Percentiles rank a stretch among this genome's conserved stretches.
Conservation (phyloP, 2,329 filamentous ascomycete genomes). For the Daldinia eschscholtzii region DNA sequence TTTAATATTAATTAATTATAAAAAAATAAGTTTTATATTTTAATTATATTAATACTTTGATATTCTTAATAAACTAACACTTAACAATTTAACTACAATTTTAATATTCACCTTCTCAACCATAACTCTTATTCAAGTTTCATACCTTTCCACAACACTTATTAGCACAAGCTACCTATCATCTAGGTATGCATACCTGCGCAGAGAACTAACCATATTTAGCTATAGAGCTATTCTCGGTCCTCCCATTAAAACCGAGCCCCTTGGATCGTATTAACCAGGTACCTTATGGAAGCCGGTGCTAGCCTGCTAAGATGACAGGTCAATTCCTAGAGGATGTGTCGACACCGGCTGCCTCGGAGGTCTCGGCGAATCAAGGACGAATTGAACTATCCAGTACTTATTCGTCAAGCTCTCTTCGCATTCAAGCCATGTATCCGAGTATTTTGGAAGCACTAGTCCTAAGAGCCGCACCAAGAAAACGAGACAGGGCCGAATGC, state of each 20-base stretch:
- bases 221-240: background rate
- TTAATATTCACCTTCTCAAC: background rate
- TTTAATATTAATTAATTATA: too few relatives aligned
- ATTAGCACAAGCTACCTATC: background rate
- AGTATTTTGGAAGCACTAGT: slow-evolving; percentile 38
- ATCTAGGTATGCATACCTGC: background rate
- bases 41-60: too few relatives aligned
- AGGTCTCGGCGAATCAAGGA: slow-evolving; percentile 43
- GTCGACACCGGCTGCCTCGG: slow-evolving; percentile 19
- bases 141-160: background rate
- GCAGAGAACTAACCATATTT: background rate
- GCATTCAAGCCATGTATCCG: slow-evolving; percentile 45
- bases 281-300: background rate
- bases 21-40: too few relatives aligned
- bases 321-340: slow-evolving; percentile 9
- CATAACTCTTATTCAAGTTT: background rate
- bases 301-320: background rate
- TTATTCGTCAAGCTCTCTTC: slow-evolving; percentile 37
- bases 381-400: slow-evolving; percentile 45
- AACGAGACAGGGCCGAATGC: slow-evolving; percentile 45
- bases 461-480: slow-evolving; percentile 44
- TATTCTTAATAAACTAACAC: too few relatives aligned
- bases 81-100: too few relatives aligned
- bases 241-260: background rate
- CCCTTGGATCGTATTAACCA: background rate